Evolutionary conservation across 345 rosid genomes (phyloP).

Genomic region (thale cress (Arabidopsis thaliana)): TAIR10.1 NC_003076.8:24593001-24593500

Average conservation of each 20-base stretch:
- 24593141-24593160: conserved; percentile 17
- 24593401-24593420: conserved; percentile 99
- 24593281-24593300: conserved; percentile 98
- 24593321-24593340: conserved; percentile 23
- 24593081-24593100: conserved; percentile 99
- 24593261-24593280: conserved; percentile 95
- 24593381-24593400: conserved; percentile 93
- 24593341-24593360: conserved; percentile 28
- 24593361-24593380: conserved; percentile 28
- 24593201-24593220: conserved; percentile 91
- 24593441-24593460: conserved; percentile 98
- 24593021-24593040: conserved; percentile 66
- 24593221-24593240: conserved; percentile 84
- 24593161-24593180: conserved; percentile 31
- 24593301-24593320: conserved; percentile 42
- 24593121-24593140: conserved; percentile 8
- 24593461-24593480: conserved; percentile 95
- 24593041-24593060: conserved; percentile 95
- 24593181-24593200: conserved; percentile 99
- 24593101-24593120: conserved; percentile 74
- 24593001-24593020: background rate
- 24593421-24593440: conserved; percentile 98
- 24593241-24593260: conserved; percentile 96
- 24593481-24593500: conserved; percentile 97
- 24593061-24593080: conserved; percentile 90